These are phyloP conservation scores for Ceriops tagal DNA, from an alignment of 345 rosid genomes.

Conservation along the genomic window DNA sequence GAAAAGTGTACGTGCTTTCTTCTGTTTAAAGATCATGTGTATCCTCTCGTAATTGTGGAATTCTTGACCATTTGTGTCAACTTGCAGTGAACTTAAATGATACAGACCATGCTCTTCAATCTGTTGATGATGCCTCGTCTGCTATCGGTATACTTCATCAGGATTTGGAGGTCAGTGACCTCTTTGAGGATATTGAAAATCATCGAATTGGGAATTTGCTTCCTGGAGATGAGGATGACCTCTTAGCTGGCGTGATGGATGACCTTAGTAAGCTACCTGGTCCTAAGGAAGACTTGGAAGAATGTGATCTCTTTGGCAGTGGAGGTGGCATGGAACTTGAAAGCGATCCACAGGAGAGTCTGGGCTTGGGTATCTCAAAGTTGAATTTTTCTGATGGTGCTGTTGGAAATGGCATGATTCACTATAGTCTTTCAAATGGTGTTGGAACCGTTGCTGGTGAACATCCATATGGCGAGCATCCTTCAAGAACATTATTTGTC, in stretches of 20 bases:
- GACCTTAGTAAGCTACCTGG: conserved; percentile 55
- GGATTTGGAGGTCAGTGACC: conserved; percentile 24
- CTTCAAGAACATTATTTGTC: conserved; percentile 76
- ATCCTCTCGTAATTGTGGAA: not conserved
- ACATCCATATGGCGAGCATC: conserved; percentile 79
- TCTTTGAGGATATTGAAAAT: conserved; percentile 38
- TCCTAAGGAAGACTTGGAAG: conserved; percentile 63
- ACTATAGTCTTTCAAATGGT: conserved; percentile 46
- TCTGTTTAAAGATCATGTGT: not conserved
- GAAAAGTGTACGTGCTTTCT: conserved; percentile 46
- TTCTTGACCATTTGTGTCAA: conserved; percentile 20
- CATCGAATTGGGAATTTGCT: conserved; percentile 42
- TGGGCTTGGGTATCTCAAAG: conserved; percentile 42
- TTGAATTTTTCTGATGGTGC: conserved; percentile 43
- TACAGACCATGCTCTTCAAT: conserved; percentile 21
- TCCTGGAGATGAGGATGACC: conserved; percentile 70
- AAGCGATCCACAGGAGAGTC: conserved; percentile 41
- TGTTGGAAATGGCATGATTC: conserved; percentile 43
- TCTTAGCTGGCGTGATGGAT: conserved; percentile 62
- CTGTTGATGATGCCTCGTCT: conserved; percentile 38
- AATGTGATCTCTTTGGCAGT: conserved; percentile 63
- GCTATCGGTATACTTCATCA: conserved; percentile 27
- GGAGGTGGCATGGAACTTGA: conserved; percentile 82
- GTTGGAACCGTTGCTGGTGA: conserved; percentile 66
- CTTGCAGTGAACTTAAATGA: conserved; percentile 52